These are phyloP conservation scores for Aechmea fasciata DNA, from an alignment of 176 grass and related monocot genomes.

Conservation along the genomic window DNA sequence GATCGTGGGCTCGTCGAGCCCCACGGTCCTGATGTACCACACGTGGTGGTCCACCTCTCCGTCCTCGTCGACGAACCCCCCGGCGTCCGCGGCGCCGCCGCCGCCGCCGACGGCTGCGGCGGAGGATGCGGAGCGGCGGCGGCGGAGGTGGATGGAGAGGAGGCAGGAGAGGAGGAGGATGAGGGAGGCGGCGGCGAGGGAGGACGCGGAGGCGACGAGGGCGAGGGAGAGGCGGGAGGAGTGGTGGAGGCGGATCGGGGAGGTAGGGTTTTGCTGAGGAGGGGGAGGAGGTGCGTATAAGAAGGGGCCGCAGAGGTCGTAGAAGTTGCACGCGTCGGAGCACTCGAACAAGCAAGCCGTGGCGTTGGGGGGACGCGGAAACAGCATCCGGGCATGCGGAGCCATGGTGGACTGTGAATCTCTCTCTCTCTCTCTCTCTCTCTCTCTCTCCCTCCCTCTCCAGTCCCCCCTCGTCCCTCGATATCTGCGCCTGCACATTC, in stretches of 20 bases:
- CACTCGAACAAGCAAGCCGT: neutral
- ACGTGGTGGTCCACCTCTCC: slow-evolving; percentile 12
- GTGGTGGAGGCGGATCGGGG: neutral
- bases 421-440: too few species aligned
- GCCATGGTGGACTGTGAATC: neutral
- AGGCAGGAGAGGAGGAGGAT: slow-evolving; percentile 26
- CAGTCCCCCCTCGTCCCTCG: too few species aligned
- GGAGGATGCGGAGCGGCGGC: neutral
- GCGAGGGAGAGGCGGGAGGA: slow-evolving; percentile 22
- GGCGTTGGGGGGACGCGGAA: neutral
- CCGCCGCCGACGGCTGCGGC: neutral
- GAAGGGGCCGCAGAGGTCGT: neutral
- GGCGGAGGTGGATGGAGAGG: neutral
- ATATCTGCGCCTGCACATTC: too few species aligned
- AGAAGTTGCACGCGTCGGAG: neutral
- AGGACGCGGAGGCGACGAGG: slow-evolving; percentile 33
- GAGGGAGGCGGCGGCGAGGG: slow-evolving; percentile 24
- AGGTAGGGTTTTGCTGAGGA: neutral
- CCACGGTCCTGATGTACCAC: slow-evolving; percentile 12
- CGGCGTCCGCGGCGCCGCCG: neutral
- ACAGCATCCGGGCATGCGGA: neutral
- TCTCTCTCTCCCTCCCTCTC: too few species aligned
- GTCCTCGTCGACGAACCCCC: slow-evolving; percentile 12
- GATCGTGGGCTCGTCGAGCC: slow-evolving; percentile 20
- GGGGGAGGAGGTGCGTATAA: neutral